Evolutionary conservation across 306 rosid genomes (phyloP).

Genomic region (Hippophae gyantsensis): DNA sequence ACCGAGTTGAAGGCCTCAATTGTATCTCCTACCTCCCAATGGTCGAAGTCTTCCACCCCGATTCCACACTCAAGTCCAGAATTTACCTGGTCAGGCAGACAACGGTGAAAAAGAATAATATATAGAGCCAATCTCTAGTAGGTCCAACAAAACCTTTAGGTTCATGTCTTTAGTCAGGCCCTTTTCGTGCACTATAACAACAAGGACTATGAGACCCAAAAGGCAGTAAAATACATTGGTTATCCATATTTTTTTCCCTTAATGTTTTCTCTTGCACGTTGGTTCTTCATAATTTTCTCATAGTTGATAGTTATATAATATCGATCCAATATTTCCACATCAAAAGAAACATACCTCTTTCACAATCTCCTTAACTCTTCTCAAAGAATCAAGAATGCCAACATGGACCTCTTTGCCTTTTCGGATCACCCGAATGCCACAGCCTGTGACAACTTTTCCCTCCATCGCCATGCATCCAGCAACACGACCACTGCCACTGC

Average conservation of each 20-base stretch:
- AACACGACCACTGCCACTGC: slow-evolving; percentile 90
- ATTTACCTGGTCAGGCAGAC: slow-evolving; percentile 52
- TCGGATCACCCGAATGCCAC: slow-evolving; percentile 69
- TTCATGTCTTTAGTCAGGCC: neutral
- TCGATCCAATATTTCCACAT: neutral
- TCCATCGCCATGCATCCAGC: slow-evolving; percentile 93
- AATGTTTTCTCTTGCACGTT: neutral
- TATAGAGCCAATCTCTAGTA: slow-evolving; percentile 1
- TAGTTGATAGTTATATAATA: neutral
- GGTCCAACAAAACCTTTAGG: neutral
- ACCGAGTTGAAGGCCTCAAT: slow-evolving; percentile 60
- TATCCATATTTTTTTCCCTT: neutral
- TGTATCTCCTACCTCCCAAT: slow-evolving; percentile 80
- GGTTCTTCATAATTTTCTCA: no score
- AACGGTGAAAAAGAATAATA: neutral
- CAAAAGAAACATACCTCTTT: slow-evolving; percentile 55
- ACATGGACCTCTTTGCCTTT: slow-evolving; percentile 53
- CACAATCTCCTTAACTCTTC: slow-evolving; percentile 83
- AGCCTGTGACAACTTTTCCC: slow-evolving; percentile 64
- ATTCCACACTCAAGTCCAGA: slow-evolving; percentile 95
- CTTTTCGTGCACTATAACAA: no score
- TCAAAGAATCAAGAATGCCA: slow-evolving; percentile 73
- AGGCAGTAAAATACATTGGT: neutral
- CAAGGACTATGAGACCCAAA: no score
- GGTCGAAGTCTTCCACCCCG: slow-evolving; percentile 63